Percentiles rank a stretch among this genome's conserved stretches.
Evolutionary conservation across 1,284 basidiomycete species (phyloP).

Genomic region (Abortiporus biennis): DNA sequence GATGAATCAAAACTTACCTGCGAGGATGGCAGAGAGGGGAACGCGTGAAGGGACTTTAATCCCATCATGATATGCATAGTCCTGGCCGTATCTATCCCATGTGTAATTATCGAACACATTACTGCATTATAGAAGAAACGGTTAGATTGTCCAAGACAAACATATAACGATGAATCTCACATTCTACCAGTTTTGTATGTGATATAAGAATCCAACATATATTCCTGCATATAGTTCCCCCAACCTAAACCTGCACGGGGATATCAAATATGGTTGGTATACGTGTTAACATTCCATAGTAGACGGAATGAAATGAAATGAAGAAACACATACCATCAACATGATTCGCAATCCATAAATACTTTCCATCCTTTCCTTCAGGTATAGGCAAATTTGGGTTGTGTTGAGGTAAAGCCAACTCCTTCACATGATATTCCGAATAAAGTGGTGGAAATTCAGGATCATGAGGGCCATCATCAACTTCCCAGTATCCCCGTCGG

Average conservation of each 20-base stretch:
- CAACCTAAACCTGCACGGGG: slow-evolving; percentile 8
- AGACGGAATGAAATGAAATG: background rate
- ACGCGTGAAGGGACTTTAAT: slow-evolving; percentile 12
- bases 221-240: slow-evolving; percentile 13
- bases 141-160: background rate
- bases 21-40: slow-evolving; percentile 10
- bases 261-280: background rate
- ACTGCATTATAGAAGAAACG: slow-evolving; percentile 2
- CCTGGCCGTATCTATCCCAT: slow-evolving; percentile 10
- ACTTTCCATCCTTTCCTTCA: slow-evolving; percentile 30
- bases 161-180: slow-evolving; percentile 4
- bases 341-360: slow-evolving; percentile 12
- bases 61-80: slow-evolving; percentile 10
- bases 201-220: slow-evolving; percentile 11
- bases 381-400: slow-evolving; percentile 29
- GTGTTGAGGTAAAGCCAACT: slow-evolving; percentile 40
- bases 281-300: background rate
- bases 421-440: slow-evolving; percentile 35
- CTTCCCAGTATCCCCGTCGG: no score
- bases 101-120: slow-evolving; percentile 15
- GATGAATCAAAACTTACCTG: slow-evolving; percentile 4
- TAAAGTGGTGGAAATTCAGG: slow-evolving; percentile 38
- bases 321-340: slow-evolving; percentile 9
- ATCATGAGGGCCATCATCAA: no score
- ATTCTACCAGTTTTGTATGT: slow-evolving; percentile 10